Percentiles rank a stretch among this genome's conserved stretches.
phyloP scores from a whole-genome alignment of 2,329 filamentous ascomycete genomes.

The Fusarium camptoceras region DNA sequence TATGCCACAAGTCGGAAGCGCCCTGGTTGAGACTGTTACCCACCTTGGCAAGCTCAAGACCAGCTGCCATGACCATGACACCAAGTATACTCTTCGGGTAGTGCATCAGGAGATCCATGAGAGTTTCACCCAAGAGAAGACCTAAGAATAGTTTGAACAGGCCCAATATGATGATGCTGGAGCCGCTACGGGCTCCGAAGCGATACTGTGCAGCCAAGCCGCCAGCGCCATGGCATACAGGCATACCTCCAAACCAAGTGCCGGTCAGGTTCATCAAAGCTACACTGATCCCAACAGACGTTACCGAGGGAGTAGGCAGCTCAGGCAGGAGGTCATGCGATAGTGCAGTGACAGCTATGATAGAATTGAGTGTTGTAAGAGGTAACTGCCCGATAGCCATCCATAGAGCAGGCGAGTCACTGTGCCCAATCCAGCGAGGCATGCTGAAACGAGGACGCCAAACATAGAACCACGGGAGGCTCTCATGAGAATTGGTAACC shows the following conservation, averaged over 20 bases:
- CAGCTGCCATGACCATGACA: constrained; percentile 90
- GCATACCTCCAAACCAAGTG: constrained; percentile 96
- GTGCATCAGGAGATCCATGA: constrained; percentile 75
- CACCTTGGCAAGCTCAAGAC: constrained; percentile 86
- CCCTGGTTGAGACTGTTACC: constrained; percentile 86
- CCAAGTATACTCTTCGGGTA: constrained; percentile 85
- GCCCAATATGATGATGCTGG: constrained; percentile 84
- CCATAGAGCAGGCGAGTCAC: constrained; percentile 54
- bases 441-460: constrained; percentile 68
- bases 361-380: constrained; percentile 90
- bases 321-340: constrained; percentile 80
- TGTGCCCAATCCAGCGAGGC: constrained; percentile 49
- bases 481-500: constrained; percentile 47
- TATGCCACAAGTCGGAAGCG: constrained; percentile 69
- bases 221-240: constrained; percentile 91
- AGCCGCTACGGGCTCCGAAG: constrained; percentile 90
- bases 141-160: constrained; percentile 80
- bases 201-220: constrained; percentile 91
- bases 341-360: constrained; percentile 87
- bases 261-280: constrained; percentile 84
- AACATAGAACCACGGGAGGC: constrained; percentile 64
- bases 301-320: constrained; percentile 75
- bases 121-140: constrained; percentile 76
- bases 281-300: constrained; percentile 83
- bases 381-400: constrained; percentile 89